Conservation (phyloP, 805 yeast species). For the Barnettozyma populi region DNA sequence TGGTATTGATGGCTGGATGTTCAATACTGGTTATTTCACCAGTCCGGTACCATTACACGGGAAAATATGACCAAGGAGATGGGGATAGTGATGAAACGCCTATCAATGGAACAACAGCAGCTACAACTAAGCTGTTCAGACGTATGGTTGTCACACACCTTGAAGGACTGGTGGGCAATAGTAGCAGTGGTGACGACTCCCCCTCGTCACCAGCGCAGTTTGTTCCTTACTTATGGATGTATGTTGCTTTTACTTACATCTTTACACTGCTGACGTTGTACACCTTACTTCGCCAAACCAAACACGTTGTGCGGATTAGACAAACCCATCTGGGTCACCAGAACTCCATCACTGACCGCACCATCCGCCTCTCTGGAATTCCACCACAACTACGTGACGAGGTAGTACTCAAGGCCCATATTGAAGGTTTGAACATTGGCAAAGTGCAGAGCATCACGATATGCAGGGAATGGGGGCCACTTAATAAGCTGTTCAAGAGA, state of each 20-base stretch:
- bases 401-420: constrained; percentile 62
- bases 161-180: background rate
- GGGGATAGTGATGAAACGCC: constrained; percentile 18
- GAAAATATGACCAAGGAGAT: constrained; percentile 62
- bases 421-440: constrained; percentile 76
- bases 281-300: constrained; percentile 63
- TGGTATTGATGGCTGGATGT: constrained; percentile 59
- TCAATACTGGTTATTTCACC: constrained; percentile 80
- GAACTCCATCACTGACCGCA: constrained; percentile 85
- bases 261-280: constrained; percentile 67
- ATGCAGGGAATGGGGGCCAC: constrained; percentile 79
- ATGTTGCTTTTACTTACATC: constrained; percentile 78
- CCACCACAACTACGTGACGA: constrained; percentile 77
- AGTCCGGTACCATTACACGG: constrained; percentile 75
- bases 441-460: constrained; percentile 71
- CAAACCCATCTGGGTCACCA: constrained; percentile 82
- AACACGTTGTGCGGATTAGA: constrained; percentile 67
- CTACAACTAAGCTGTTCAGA: background rate
- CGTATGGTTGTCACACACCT: background rate
- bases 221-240: constrained; percentile 71
- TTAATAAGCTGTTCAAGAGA: constrained; percentile 59
- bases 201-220: constrained; percentile 33
- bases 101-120: background rate
- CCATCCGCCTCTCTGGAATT: constrained; percentile 81
- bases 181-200: constrained; percentile 30